Percentiles rank a stretch among this genome's conserved stretches.
phyloP scores from a whole-genome alignment of 352 stramenopile species.

The Sclerospora graminicola region DNA sequence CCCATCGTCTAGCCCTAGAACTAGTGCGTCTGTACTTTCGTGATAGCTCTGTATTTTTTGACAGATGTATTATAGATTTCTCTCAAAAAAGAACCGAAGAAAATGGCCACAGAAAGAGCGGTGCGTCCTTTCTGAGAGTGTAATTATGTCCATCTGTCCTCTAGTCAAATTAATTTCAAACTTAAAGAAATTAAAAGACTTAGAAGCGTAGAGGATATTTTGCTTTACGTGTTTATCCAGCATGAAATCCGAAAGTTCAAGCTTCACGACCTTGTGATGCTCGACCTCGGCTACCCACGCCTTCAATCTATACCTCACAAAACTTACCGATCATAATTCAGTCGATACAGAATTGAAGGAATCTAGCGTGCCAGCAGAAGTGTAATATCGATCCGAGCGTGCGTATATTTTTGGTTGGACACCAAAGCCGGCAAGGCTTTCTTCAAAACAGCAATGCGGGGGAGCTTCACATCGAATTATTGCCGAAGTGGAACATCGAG shows the following conservation, averaged over 20 bases:
- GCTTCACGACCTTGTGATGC: conserved; percentile 10
- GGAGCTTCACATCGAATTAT: conserved; percentile 45
- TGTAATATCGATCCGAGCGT: conserved; percentile 68
- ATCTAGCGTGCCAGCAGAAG: conserved; percentile 54
- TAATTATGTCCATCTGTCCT: conserved; percentile 10
- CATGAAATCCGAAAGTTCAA: conserved; percentile 28
- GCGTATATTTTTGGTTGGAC: conserved; percentile 84
- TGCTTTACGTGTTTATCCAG: conserved; percentile 82
- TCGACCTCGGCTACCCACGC: conserved; percentile 16
- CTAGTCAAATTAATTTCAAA: conserved; percentile 20
- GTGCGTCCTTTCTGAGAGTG: background rate
- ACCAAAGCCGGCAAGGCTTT: conserved; percentile 41
- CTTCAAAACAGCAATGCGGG: conserved; percentile 16
- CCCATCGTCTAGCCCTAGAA: too few species aligned
- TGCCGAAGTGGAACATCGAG: conserved; percentile 69
- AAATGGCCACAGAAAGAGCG: conserved; percentile 3
- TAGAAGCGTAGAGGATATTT: conserved; percentile 68
- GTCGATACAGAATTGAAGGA: conserved; percentile 71
- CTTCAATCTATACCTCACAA: conserved; percentile 34
- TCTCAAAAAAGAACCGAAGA: conserved; percentile 13
- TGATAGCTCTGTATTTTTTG: too few species aligned
- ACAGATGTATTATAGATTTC: too few species aligned
- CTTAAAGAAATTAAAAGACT: conserved; percentile 67
- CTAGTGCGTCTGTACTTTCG: too few species aligned
- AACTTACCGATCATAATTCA: conserved; percentile 65